A percentile compares a stretch with the other conserved stretches of the same genome.
Conservation (phyloP, 75 land plant species). For the Chamaecyparis obtusa region DNA sequence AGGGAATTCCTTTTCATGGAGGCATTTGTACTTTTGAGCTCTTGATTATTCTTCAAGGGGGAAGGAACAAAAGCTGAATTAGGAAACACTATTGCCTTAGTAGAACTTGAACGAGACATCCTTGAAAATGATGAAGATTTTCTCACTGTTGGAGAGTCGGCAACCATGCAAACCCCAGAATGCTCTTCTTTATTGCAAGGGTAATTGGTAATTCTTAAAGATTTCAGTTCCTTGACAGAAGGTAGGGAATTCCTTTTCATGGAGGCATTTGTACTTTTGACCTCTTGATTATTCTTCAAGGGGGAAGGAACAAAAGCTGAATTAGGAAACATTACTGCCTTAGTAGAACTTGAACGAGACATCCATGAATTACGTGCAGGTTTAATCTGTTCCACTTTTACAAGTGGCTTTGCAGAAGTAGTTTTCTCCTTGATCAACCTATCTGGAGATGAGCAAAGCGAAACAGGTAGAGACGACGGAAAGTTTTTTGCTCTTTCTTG, state of each 20-base stretch:
- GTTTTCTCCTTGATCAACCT: not conserved
- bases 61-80: constrained; percentile 5
- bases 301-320: constrained; percentile 4
- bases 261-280: not conserved
- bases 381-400: constrained; percentile 3
- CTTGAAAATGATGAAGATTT: constrained; percentile 4
- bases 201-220: not conserved
- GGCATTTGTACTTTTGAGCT: not conserved
- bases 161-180: not conserved
- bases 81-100: constrained; percentile 6
- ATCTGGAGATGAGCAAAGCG: not conserved
- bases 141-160: not conserved
- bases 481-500: not conserved
- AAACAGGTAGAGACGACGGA: not conserved
- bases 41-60: not conserved
- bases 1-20: not conserved
- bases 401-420: not conserved
- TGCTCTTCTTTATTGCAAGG: constrained; percentile 9
- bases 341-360: not conserved
- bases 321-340: constrained; percentile 12
- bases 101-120: constrained; percentile 8
- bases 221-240: constrained; percentile 3
- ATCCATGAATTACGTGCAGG: not conserved
- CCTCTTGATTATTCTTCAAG: not conserved
- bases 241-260: constrained; percentile 2